Evolutionary conservation across 169 alveolate species (phyloP).

Genomic region (Plasmodium coatneyi): DNA sequence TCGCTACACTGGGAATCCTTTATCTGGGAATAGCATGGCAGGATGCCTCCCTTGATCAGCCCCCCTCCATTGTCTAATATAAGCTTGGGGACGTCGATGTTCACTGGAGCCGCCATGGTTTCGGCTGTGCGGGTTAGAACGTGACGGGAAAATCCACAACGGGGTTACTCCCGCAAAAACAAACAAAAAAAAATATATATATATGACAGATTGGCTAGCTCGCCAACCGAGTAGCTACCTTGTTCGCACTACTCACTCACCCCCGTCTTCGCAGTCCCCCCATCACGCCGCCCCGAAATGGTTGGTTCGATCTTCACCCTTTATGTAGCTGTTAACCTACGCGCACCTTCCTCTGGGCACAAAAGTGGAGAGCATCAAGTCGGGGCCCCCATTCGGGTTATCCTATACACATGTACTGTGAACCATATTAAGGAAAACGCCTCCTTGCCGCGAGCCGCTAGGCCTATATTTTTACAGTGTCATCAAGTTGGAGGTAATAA

Average conservation of each 20-base stretch:
- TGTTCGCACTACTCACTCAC: neutral
- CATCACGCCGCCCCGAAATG: neutral
- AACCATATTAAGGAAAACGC: neutral
- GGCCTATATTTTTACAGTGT: neutral
- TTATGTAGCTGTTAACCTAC: neutral
- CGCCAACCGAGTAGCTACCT: neutral
- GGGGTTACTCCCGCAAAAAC: neutral
- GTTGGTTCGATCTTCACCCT: neutral
- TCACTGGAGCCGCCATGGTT: slow-evolving; percentile 81
- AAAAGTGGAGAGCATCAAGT: neutral
- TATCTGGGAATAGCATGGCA: slow-evolving; percentile 70
- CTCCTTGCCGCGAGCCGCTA: neutral
- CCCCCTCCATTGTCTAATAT: slow-evolving; percentile 92
- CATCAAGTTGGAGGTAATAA: neutral
- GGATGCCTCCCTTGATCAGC: slow-evolving; percentile 85
- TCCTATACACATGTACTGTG: neutral
- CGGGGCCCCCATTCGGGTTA: neutral
- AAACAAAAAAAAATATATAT: neutral
- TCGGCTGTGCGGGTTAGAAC: neutral
- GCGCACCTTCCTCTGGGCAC: neutral
- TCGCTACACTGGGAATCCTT: slow-evolving; percentile 46
- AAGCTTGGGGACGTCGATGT: slow-evolving; percentile 84
- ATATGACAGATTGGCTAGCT: neutral
- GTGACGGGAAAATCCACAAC: neutral
- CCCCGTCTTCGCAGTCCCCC: neutral